These are phyloP conservation scores for Wallemia mellicola DNA, from an alignment of 1,284 basidiomycete species.

Conservation along the genomic window DNA sequence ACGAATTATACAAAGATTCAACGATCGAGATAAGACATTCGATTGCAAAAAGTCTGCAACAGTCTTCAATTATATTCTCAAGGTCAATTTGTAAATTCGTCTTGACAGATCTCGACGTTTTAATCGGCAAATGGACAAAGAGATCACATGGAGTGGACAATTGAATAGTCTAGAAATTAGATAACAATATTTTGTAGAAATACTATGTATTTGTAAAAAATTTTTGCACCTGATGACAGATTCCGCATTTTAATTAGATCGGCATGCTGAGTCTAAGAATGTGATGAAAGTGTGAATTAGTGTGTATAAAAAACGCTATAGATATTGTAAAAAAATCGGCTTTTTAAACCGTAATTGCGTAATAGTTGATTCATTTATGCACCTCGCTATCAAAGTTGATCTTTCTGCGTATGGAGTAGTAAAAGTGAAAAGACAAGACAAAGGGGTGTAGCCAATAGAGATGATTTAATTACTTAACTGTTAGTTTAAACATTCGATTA, in stretches of 20 bases:
- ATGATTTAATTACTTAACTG: too few relatives aligned
- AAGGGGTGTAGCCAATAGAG: too few relatives aligned
- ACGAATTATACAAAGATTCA: background rate
- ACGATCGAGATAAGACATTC: constrained; percentile 2
- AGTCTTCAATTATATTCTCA: constrained; percentile 7
- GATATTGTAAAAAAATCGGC: too few relatives aligned
- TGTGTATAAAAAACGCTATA: background rate
- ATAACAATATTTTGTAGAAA: background rate
- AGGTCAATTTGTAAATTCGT: constrained; percentile 9
- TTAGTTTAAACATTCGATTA: too few relatives aligned
- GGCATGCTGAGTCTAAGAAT: background rate
- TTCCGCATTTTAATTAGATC: background rate
- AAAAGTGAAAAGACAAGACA: too few relatives aligned
- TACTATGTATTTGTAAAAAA: background rate
- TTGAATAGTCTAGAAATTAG: background rate
- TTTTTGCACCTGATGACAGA: background rate
- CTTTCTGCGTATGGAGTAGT: too few relatives aligned
- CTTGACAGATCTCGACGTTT: constrained; percentile 8
- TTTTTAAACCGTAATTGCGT: too few relatives aligned
- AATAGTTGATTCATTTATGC: too few relatives aligned
- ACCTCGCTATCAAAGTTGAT: too few relatives aligned
- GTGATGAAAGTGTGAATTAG: background rate
- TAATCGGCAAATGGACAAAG: constrained; percentile 11
- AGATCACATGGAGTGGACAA: background rate
- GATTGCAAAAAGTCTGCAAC: constrained; percentile 6